A percentile compares a stretch with the other conserved stretches of the same genome.
Conservation (phyloP, 352 stramenopile species). For the Phytophthora parvispora region DNA sequence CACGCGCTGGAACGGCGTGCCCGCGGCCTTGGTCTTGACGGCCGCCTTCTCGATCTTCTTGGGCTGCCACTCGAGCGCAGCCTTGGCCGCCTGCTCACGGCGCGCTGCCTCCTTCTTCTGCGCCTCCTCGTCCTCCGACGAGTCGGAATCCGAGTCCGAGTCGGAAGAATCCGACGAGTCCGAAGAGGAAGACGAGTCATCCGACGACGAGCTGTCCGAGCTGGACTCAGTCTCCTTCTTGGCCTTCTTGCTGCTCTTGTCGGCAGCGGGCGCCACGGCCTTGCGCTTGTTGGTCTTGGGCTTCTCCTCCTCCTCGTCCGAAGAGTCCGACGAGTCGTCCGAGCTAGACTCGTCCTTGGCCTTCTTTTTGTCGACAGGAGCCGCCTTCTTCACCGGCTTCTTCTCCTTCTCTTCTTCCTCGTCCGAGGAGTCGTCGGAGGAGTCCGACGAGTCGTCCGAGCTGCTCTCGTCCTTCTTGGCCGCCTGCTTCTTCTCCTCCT, state of each 20-base stretch:
- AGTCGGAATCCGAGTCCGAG: conserved; percentile 63
- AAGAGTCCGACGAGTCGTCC: conserved; percentile 39
- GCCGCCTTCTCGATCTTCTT: conserved; percentile 86
- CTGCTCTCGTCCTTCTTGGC: conserved; percentile 24
- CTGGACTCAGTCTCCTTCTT: conserved; percentile 44
- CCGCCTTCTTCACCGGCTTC: conserved; percentile 34
- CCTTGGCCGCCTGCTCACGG: conserved; percentile 83
- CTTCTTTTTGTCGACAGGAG: conserved; percentile 11
- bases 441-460: conserved; percentile 65
- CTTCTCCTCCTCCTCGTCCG: conserved; percentile 49
- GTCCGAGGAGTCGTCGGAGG: conserved; percentile 65
- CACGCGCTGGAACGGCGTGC: conserved; percentile 98
- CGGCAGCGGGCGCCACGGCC: conserved; percentile 39
- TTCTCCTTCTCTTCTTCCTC: conserved; percentile 52
- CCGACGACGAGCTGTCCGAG: conserved; percentile 57
- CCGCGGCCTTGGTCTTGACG: conserved; percentile 81
- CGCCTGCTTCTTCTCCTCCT: conserved; percentile 9
- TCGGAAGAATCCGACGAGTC: conserved; percentile 53
- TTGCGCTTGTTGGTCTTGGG: conserved; percentile 67
- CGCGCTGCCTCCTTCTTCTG: conserved; percentile 84
- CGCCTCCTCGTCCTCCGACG: conserved; percentile 68
- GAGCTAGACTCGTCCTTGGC: conserved; percentile 21
- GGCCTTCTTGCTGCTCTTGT: conserved; percentile 50
- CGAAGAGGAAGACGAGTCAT: conserved; percentile 42
- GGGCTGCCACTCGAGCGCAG: conserved; percentile 93